A percentile compares a stretch with the other conserved stretches of the same genome.
phyloP scores from a whole-genome alignment of 164 flowering plant species.

The Malania oleifera region DNA sequence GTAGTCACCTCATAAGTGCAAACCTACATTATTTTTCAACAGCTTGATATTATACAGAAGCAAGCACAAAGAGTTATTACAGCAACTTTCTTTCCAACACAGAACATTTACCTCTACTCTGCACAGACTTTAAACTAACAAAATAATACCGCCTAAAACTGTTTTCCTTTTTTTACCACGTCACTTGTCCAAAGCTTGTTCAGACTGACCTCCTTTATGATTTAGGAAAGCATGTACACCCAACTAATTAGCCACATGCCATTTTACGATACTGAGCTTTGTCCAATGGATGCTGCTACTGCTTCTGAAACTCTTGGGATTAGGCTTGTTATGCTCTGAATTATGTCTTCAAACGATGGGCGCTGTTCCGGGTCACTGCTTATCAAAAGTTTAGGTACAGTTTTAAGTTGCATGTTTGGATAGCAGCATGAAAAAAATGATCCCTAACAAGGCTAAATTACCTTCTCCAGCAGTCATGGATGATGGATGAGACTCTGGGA shows the following conservation, averaged over 20 bases:
- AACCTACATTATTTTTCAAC: no score
- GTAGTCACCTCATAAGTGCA: no score
- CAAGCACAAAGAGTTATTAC: no score
- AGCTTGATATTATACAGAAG: no score
- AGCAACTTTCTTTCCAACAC: no score
- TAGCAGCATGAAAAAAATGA: background rate
- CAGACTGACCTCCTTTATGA: no score
- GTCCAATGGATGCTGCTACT: slow-evolving; percentile 12
- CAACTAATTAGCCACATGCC: background rate
- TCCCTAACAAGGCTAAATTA: slow-evolving; percentile 15
- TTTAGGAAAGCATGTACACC: no score
- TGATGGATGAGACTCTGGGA: slow-evolving; percentile 57
- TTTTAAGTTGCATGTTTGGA: background rate
- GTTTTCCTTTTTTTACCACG: no score
- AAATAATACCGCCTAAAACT: no score
- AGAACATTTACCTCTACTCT: no score
- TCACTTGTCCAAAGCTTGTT: no score
- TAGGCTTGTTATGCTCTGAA: slow-evolving; percentile 34
- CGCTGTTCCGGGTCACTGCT: slow-evolving; percentile 55
- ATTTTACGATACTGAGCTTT: slow-evolving; percentile 4
- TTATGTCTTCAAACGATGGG: slow-evolving; percentile 67
- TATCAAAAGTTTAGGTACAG: background rate
- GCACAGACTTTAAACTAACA: no score
- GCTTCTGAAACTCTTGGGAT: slow-evolving; percentile 15
- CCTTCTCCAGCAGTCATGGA: slow-evolving; percentile 80